A percentile compares a stretch with the other conserved stretches of the same genome.
Evolutionary conservation across 345 rosid genomes (phyloP).

Genomic region (Gossypium raimondii): DNA sequence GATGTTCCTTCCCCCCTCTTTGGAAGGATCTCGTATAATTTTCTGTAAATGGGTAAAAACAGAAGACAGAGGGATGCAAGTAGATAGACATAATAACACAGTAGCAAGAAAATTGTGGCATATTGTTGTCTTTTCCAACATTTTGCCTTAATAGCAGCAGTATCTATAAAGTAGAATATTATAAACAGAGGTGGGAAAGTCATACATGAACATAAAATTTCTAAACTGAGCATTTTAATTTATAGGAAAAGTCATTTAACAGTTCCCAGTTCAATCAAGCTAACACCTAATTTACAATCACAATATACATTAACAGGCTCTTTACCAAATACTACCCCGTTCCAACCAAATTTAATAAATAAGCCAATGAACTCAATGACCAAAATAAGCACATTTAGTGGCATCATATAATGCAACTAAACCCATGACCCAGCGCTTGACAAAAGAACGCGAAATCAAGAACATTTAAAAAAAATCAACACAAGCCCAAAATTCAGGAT

Average conservation of each 20-base stretch:
- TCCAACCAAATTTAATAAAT: not conserved
- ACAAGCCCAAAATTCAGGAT: constrained; percentile 4
- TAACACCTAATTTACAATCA: not conserved
- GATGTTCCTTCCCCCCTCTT: not conserved
- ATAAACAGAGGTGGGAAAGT: not conserved
- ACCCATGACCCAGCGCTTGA: no score
- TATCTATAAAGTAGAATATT: not conserved
- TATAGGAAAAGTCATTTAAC: not conserved
- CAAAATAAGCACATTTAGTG: no score
- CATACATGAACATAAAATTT: not conserved
- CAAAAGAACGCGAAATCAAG: no score
- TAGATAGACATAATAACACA: not conserved
- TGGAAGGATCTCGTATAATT: not conserved
- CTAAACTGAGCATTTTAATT: not conserved
- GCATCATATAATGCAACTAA: no score
- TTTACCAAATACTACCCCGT: not conserved
- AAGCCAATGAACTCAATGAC: no score
- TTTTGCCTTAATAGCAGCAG: not conserved
- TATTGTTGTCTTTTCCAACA: not conserved
- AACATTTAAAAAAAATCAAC: not conserved
- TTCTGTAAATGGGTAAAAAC: not conserved
- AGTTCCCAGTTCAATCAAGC: not conserved
- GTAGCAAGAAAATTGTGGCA: not conserved
- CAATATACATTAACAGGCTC: not conserved
- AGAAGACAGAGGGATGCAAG: not conserved